Evolutionary conservation across 78 protist genomes (phyloP).

Genomic region (Cavenderia fasciculata): DNA sequence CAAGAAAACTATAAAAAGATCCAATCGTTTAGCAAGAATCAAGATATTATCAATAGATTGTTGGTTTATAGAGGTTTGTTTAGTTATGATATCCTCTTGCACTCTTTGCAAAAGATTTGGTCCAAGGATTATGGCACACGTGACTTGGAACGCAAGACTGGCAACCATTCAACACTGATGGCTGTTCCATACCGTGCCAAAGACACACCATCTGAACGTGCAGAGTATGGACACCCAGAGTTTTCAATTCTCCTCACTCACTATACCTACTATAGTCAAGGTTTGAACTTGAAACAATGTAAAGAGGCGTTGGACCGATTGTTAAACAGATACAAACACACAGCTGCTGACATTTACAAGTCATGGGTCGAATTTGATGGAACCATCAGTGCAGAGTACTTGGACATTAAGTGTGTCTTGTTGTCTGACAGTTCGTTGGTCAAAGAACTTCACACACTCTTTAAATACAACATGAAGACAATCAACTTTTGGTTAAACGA

Average conservation of each 20-base stretch:
- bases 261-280: conserved; percentile 66
- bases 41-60: too few species aligned
- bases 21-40: too few species aligned
- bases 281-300: conserved; percentile 2
- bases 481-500: not conserved
- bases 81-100: not conserved
- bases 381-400: not conserved
- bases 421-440: not conserved
- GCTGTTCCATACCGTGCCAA: conserved; percentile 72
- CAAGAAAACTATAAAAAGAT: too few species aligned
- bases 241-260: conserved; percentile 63
- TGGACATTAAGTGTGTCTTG: not conserved
- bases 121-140: conserved; percentile 1
- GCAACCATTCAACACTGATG: not conserved
- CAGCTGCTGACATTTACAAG: not conserved
- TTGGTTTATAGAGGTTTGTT: not conserved
- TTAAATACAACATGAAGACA: not conserved
- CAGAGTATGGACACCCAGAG: conserved; percentile 88
- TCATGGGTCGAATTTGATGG: not conserved
- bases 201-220: conserved; percentile 59
- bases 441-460: not conserved
- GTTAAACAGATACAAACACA: not conserved
- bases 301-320: not conserved
- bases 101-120: not conserved
- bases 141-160: too few species aligned